These are phyloP conservation scores for Lachancea mirantina DNA, from an alignment of 805 yeast species.

Conservation along the genomic window DNA sequence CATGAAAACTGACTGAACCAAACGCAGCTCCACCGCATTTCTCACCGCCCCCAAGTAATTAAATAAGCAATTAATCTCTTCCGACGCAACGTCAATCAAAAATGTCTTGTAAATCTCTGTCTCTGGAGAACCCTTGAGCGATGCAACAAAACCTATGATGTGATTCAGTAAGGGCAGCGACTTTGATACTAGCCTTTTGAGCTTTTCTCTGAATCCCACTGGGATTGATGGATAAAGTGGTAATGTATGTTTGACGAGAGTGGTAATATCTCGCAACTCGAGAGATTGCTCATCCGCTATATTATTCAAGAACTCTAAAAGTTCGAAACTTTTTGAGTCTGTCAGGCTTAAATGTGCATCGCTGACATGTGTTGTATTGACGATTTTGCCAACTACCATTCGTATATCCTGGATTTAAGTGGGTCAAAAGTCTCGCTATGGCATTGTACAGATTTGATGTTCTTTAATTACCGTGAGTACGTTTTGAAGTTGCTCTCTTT, in stretches of 20 bases:
- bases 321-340: not conserved
- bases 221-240: constrained; percentile 24
- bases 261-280: constrained; percentile 10
- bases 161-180: constrained; percentile 19
- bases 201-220: constrained; percentile 1
- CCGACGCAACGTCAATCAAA: constrained; percentile 12
- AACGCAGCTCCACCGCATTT: constrained; percentile 8
- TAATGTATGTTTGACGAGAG: constrained; percentile 14
- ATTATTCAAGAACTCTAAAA: too few species aligned
- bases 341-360: too few species aligned
- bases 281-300: too few species aligned
- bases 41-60: constrained; percentile 10
- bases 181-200: constrained; percentile 9
- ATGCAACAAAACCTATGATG: constrained; percentile 13
- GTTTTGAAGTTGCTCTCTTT: too few species aligned
- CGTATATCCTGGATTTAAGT: too few species aligned
- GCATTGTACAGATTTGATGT: too few species aligned
- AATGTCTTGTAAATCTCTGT: constrained; percentile 12
- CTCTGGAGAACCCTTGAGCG: constrained; percentile 12
- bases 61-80: constrained; percentile 9
- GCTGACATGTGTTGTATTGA: too few species aligned
- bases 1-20: constrained; percentile 21
- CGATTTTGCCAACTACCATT: too few species aligned
- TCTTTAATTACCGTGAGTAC: too few species aligned
- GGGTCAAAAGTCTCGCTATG: too few species aligned